Base-by-base conservation (phyloP, 805 yeast species). In the Torulaspora franciscae region DNA sequence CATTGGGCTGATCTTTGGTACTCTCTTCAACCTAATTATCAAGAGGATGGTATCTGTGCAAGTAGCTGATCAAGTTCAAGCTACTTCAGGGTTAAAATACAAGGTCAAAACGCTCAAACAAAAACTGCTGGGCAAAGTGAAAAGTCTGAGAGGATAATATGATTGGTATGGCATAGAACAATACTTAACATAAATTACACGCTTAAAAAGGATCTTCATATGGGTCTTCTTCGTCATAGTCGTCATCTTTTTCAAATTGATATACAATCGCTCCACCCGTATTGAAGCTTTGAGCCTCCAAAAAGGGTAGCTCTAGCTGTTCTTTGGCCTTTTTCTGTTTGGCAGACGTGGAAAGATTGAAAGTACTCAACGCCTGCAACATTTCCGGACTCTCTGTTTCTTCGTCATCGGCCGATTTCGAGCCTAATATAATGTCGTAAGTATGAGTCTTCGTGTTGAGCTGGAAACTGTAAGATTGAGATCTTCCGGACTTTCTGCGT, bases 141-240 rank as follows among this genome's bases (percentile, higher is more conserved):
- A 24, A n/a, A 10, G 37, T 32, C 13, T 28, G n/a, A 33, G 25
- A n/a, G 28, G 35, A 15, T 42, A 30, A 25, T 38, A 40, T 29
- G 17, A 43, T 6, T 26, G 6, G 14, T 29, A 32, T 23, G 19
- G 23, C 15, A 37, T n/a, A 19, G 6, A 10, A 27, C 11, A 23
- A 14, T 30, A 37, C 24, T 10, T 28, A 29, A 29, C 8, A 29
- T 30, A 24, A 24, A 28, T 36, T 34, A 32, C 15, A n/a, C 27
- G 8, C 22, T 64, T 65, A 89, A 59, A 88, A 89, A 5, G 98
- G 98, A 60, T 91, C 98, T 62, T 91, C 99, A 59, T 82, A 91
- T 0, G 98, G 97, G 65, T 91, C 99, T 56, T 93, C 98, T 63
- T 91, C 99, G 59, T 91, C 99, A 60, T 90, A 91, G 64, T 91